Evolutionary conservation across 305 asterid species (phyloP).

Genomic region (Fraxinus sp.): DNA sequence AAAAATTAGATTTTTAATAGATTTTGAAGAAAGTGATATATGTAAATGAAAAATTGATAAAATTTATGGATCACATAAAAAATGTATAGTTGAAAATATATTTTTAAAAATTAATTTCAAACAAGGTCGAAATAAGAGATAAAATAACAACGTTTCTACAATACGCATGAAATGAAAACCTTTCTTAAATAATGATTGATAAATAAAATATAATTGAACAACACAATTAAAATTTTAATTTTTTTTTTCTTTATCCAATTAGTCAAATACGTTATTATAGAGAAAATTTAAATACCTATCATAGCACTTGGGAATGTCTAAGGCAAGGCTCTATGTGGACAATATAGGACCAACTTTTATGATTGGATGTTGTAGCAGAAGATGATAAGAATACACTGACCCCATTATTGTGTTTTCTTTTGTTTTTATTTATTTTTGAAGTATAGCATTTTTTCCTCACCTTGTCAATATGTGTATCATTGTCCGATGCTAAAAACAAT

Average conservation of each 20-base stretch:
- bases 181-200: background rate
- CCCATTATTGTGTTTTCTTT: conserved; percentile 2
- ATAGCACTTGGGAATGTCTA: conserved; percentile 1
- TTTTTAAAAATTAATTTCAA: background rate
- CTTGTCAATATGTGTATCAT: background rate
- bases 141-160: too few relatives aligned
- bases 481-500: conserved; percentile 28
- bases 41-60: background rate
- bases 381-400: conserved; percentile 35
- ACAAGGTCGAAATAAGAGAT: background rate
- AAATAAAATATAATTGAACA: background rate
- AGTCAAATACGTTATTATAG: background rate
- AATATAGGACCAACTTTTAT: conserved; percentile 38
- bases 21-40: background rate
- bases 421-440: background rate
- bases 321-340: conserved; percentile 27
- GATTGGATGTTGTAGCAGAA: conserved; percentile 41
- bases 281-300: background rate
- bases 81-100: background rate
- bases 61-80: background rate
- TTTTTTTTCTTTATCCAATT: background rate
- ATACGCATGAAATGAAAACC: background rate
- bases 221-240: background rate
- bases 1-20: too few relatives aligned
- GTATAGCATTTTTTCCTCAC: conserved; percentile 24